Evolutionary conservation across 2,329 filamentous ascomycete genomes (phyloP), one percentile per base, ranked within the genome.

Genomic region (Trichoderma sp.): DNA sequence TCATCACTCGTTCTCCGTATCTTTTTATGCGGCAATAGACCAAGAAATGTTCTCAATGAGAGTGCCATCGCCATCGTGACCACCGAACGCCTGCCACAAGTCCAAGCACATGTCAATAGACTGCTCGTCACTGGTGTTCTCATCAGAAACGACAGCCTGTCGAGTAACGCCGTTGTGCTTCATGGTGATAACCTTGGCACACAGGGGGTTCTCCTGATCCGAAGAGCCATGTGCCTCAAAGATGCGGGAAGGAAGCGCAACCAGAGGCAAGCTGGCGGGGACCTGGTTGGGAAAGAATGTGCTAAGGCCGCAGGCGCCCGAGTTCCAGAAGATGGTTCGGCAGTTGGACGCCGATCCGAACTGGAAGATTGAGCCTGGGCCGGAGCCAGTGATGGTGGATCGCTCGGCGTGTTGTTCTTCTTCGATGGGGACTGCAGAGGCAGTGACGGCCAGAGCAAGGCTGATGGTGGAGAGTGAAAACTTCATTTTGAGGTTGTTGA

Each of bases 101-200:
- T 69, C 67, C 32, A 70, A 37, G 34, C 60, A 66, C 69, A 70
- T 70, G 10, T 70, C 69, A 7, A 70, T 70, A 32, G 69, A 70
- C 52, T 69, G 60, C 56, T 70, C 69, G 51, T 21, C 34, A 54
- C 69, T 63, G 21, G 66, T 61, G 56, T 70, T 70, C 37, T 61
- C 37, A 30, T 70, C 69, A 7, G 69, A 60, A 55, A 70, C 39
- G 13, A 69, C 63, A 21, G 69, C 69, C 60, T 67, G 60, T 16
- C 58, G 46, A 21, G 69, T 67, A 16, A 70, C 67, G 39, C 69
- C 69, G 21, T 70, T 70, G 61, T 66, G 56, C 8, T 28, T 66
- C 67, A 70, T 67, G 51, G 69, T 70, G 26, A 70, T 70, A 68
- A 69, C 43, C 67, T 69, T 70, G 56, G 54, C 69, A 49, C 69